Evolutionary conservation across 192 early-diverging fungal genomes (phyloP), one percentile per base, ranked within the genome.

Genomic region (Chytriomyces hyalinus): DNA sequence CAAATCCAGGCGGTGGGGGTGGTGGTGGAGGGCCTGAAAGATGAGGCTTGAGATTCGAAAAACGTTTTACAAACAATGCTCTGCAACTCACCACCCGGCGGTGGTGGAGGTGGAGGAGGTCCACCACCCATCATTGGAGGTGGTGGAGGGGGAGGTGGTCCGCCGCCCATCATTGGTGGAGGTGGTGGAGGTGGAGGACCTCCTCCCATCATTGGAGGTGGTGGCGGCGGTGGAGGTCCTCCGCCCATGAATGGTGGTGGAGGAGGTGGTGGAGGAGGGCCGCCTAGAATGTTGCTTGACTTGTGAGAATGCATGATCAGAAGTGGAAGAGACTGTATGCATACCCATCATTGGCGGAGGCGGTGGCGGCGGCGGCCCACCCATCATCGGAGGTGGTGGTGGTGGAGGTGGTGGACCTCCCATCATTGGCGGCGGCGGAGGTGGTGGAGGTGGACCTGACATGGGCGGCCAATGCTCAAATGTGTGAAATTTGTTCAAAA

Each of bases 141-240:
- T 0, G 68, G 68, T 20, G 68, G 68, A 61, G 68, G 68, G 13
- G 68, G 68, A 4, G 68, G 68, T 13, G 48, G 48, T 43, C 64
- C 64, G 4, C 78, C 78, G 8, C 64, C 72, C 20, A 57, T 28
- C 24, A 26, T 26, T 26, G 24, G 24, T 26, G 24, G 24, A 75
- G 43, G 26, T 3, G 72, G 59, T 6, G 60, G 51, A 59, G 72
- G 24, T 76, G 36, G 36, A 6, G 20, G 17, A 9, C 24, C 71
- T 13, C 73, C 75, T 63, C 45, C 49, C 6, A 47, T 36, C 60
- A 50, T 22, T 26, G 75, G 74, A 24, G 80, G 80, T 0, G 80
- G 80, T 20, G 78, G 79, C 43, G 80, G 80, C 15, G 80, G 75
- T 24, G 80, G 80, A 28, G 79, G 79, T 10, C 80, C 80, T 4